Evolutionary conservation across 345 rosid genomes (phyloP).

Genomic region (Brassica cretica): DNA sequence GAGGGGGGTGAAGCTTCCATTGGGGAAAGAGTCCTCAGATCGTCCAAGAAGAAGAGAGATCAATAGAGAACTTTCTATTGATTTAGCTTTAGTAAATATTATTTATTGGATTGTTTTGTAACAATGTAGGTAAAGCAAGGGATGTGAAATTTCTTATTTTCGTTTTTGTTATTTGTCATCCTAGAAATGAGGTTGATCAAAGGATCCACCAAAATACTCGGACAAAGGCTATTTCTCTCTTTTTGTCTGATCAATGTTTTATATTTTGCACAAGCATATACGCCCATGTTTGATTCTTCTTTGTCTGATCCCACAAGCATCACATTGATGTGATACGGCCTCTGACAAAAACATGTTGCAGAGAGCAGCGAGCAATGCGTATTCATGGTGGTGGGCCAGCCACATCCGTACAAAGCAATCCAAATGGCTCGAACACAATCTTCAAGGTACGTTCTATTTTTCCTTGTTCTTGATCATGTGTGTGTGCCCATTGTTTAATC

Average conservation of each 20-base stretch:
- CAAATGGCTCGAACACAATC: conserved; percentile 82
- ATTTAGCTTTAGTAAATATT: neutral
- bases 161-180: conserved; percentile 22
- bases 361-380: conserved; percentile 76
- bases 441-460: conserved; percentile 48
- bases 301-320: too few relatives aligned
- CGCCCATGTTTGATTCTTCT: too few relatives aligned
- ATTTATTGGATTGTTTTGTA: neutral
- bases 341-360: conserved; percentile 53
- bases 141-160: neutral
- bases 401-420: conserved; percentile 85
- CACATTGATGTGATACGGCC: conserved; percentile 24
- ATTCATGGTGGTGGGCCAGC: conserved; percentile 98
- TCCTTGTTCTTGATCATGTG: neutral
- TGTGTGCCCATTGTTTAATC: neutral
- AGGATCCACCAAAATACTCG: conserved; percentile 38
- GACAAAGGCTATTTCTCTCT: conserved; percentile 22
- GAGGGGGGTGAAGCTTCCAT: neutral
- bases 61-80: neutral
- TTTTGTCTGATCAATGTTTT: too few relatives aligned
- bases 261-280: too few relatives aligned
- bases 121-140: neutral
- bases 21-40: conserved; percentile 1
- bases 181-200: conserved; percentile 37
- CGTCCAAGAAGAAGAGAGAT: conserved; percentile 2